Percentiles rank a stretch among this genome's conserved stretches.
These are phyloP conservation scores for Boechera retrofracta DNA, from an alignment of 345 rosid genomes.

Conservation along the genomic window DNA sequence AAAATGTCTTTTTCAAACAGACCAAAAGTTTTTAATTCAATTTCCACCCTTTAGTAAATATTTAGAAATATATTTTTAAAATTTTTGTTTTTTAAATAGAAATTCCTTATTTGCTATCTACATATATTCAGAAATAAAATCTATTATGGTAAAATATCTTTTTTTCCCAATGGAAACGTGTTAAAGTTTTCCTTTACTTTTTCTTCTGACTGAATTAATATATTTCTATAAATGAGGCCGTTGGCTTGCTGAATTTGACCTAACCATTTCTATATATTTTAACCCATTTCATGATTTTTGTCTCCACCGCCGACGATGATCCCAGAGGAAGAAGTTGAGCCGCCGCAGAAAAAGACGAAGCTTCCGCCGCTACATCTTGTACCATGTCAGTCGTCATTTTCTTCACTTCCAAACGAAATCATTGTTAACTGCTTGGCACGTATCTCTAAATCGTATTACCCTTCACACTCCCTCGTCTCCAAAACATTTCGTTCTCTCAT, in stretches of 20 bases:
- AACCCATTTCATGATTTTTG: not conserved
- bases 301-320: slow-evolving; percentile 6
- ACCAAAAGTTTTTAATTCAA: not conserved
- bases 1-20: too few relatives aligned
- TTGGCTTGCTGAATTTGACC: not conserved
- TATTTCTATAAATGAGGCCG: too few relatives aligned
- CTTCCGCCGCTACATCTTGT: not conserved
- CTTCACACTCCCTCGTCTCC: slow-evolving; percentile 62
- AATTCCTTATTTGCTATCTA: too few relatives aligned
- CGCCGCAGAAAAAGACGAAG: slow-evolving; percentile 14
- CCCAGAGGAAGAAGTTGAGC: slow-evolving; percentile 24
- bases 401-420: slow-evolving; percentile 57
- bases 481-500: slow-evolving; percentile 58
- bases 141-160: not conserved
- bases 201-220: not conserved
- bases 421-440: slow-evolving; percentile 65
- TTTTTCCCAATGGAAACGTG: not conserved
- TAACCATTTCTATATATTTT: slow-evolving; percentile 1
- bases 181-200: not conserved
- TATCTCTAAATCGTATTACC: slow-evolving; percentile 58
- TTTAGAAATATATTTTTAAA: too few relatives aligned
- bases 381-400: slow-evolving; percentile 1
- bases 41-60: not conserved
- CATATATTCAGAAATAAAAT: too few relatives aligned
- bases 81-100: too few relatives aligned